Evolutionary conservation across 2,329 filamentous ascomycete genomes (phyloP).

Genomic region (Alternaria sp.): DNA sequence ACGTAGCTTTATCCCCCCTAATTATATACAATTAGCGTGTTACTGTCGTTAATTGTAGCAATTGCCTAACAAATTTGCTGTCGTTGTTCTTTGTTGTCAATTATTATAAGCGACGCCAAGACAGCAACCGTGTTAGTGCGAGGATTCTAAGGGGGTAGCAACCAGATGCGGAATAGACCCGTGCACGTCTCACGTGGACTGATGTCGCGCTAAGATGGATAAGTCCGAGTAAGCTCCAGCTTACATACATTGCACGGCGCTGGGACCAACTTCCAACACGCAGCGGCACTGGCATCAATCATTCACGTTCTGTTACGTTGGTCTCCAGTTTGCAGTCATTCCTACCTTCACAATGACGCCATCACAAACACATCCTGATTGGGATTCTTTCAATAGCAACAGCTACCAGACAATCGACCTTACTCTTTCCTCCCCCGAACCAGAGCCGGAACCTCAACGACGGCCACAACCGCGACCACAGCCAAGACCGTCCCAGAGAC

Average conservation of each 20-base stretch:
- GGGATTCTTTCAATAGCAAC: constrained; percentile 1
- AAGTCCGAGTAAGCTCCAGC: background rate
- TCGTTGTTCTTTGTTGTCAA: no score
- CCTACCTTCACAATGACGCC: constrained; percentile 9
- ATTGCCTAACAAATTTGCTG: no score
- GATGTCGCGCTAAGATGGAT: constrained; percentile 12
- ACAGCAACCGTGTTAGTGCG: background rate
- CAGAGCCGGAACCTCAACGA: constrained; percentile 17
- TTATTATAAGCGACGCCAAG: no score
- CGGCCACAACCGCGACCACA: constrained; percentile 19
- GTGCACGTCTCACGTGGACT: constrained; percentile 9
- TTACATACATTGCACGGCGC: constrained; percentile 6
- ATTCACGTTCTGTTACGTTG: background rate
- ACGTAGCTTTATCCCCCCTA: no score
- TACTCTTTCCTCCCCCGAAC: constrained; percentile 38
- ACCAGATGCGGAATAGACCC: background rate
- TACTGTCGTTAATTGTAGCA: no score
- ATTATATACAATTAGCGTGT: no score
- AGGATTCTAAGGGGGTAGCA: background rate
- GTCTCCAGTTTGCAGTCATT: background rate
- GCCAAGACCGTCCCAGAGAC: constrained; percentile 11
- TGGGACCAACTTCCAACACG: constrained; percentile 1
- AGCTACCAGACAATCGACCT: constrained; percentile 36
- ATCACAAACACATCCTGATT: constrained; percentile 6
- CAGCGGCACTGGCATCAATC: background rate